phyloP scores from a whole-genome alignment of 1,284 basidiomycete species.

The Leccinum huronense region DNA sequence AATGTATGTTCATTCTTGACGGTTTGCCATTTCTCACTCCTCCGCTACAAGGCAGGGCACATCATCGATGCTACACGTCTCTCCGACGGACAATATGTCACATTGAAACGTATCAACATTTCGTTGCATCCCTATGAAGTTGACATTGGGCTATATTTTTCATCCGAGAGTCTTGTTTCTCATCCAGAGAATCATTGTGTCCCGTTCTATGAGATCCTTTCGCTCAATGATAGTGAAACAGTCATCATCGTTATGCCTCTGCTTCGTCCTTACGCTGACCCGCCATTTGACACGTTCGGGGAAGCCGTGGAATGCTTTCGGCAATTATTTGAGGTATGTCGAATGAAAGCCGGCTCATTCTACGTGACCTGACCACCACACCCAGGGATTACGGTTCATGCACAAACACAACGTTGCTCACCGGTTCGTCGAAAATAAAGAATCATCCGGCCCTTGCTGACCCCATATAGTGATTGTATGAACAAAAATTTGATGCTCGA shows the following conservation, averaged over 20 bases:
- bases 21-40: neutral
- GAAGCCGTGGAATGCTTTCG: slow-evolving; percentile 19
- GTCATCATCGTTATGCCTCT: slow-evolving; percentile 21
- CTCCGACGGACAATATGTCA: slow-evolving; percentile 14
- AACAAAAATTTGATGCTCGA: neutral
- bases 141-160: slow-evolving; percentile 19
- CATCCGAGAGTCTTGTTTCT: neutral
- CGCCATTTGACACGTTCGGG: slow-evolving; percentile 20
- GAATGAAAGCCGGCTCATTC: neutral
- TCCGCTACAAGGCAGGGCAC: neutral
- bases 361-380: slow-evolving; percentile 11
- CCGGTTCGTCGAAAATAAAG: neutral
- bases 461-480: neutral
- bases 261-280: slow-evolving; percentile 9
- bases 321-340: slow-evolving; percentile 21
- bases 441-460: neutral
- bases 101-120: slow-evolving; percentile 14
- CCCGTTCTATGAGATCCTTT: slow-evolving; percentile 16
- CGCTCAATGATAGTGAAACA: neutral
- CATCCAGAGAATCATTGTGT: slow-evolving; percentile 20
- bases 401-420: slow-evolving; percentile 10
- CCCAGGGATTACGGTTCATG: slow-evolving; percentile 11
- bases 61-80: slow-evolving; percentile 18
- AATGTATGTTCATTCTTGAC: slow-evolving; percentile 3
- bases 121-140: slow-evolving; percentile 15